Evolutionary conservation across 1,284 basidiomycete species (phyloP).

Genomic region (Cryptococcus sp.): DNA sequence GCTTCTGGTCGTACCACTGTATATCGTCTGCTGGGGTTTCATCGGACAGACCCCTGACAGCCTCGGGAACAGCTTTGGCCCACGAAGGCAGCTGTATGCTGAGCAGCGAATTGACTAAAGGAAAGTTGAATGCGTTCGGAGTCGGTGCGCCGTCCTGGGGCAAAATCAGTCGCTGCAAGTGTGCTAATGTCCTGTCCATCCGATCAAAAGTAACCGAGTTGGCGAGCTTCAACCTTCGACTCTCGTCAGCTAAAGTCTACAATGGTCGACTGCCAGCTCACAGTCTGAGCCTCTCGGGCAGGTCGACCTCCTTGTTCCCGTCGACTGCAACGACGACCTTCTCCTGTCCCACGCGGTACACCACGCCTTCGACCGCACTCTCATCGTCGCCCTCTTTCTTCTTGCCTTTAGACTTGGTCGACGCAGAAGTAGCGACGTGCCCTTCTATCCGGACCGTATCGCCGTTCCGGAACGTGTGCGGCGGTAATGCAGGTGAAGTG

Average conservation of each 20-base stretch:
- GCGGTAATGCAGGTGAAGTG: conserved; percentile 68
- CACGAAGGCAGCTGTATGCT: conserved; percentile 57
- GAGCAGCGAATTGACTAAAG: conserved; percentile 67
- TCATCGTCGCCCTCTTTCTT: conserved; percentile 39
- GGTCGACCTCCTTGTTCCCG: conserved; percentile 66
- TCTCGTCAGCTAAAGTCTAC: conserved; percentile 1
- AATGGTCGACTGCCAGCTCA: conserved; percentile 31
- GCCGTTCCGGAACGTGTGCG: conserved; percentile 79
- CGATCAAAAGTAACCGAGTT: conserved; percentile 90
- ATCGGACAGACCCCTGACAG: conserved; percentile 5
- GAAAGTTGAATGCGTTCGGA: conserved; percentile 21
- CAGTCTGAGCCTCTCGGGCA: conserved; percentile 79
- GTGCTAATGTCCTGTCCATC: conserved; percentile 76
- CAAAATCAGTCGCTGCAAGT: conserved; percentile 60
- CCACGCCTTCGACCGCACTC: conserved; percentile 67
- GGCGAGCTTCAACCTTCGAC: conserved; percentile 74
- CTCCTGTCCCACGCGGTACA: conserved; percentile 69
- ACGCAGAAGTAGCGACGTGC: conserved; percentile 53
- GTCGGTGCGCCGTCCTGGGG: conserved; percentile 19
- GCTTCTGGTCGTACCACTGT: conserved; percentile 70
- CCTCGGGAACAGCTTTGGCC: conserved; percentile 18
- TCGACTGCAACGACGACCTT: conserved; percentile 76
- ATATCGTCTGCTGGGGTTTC: conserved; percentile 46
- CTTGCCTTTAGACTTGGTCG: conserved; percentile 56
- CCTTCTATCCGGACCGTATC: conserved; percentile 83